phyloP scores from a whole-genome alignment of 2,329 filamentous ascomycete species.

The Rosellinia necatrix region DNA sequence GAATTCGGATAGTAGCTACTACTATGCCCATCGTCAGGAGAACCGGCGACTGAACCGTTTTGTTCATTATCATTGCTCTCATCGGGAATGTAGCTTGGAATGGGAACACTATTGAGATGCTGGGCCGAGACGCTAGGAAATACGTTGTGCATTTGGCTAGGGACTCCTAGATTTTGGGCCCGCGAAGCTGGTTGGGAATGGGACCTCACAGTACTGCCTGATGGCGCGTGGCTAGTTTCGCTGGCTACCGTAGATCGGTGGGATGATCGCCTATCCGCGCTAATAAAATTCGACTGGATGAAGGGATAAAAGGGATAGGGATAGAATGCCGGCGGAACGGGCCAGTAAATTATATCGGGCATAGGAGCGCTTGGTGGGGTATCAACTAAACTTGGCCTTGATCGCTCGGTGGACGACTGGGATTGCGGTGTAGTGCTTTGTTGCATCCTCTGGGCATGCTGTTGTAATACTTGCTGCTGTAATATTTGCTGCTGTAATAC shows the following conservation, averaged over 20 bases:
- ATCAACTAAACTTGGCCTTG: slow-evolving; percentile 67
- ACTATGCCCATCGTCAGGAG: slow-evolving; percentile 53
- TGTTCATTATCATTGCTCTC: slow-evolving; percentile 54
- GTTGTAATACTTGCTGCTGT: slow-evolving; percentile 51
- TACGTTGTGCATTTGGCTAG: slow-evolving; percentile 45
- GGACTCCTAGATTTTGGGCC: slow-evolving; percentile 38
- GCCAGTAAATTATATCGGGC: slow-evolving; percentile 58
- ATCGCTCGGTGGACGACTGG: slow-evolving; percentile 52
- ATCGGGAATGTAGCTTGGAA: slow-evolving; percentile 62
- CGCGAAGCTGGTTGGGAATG: slow-evolving; percentile 67
- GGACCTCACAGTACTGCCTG: slow-evolving; percentile 63
- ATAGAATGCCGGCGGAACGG: slow-evolving; percentile 52
- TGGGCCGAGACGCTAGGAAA: slow-evolving; percentile 44
- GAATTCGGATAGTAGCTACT: slow-evolving; percentile 46
- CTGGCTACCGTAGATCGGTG: slow-evolving; percentile 58
- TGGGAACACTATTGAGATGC: slow-evolving; percentile 54
- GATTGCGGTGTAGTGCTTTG: slow-evolving; percentile 42
- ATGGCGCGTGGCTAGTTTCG: slow-evolving; percentile 52
- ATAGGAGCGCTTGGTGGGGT: slow-evolving; percentile 64
- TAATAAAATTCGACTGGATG: slow-evolving; percentile 53
- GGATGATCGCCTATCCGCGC: slow-evolving; percentile 60
- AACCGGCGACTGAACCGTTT: slow-evolving; percentile 48
- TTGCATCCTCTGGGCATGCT: slow-evolving; percentile 51
- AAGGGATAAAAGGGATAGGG: slow-evolving; percentile 60
- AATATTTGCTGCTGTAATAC: slow-evolving; percentile 51